These are phyloP conservation scores for Vanrija sp. DNA, from an alignment of 1,284 basidiomycete genomes.

Conservation along the genomic window DNA sequence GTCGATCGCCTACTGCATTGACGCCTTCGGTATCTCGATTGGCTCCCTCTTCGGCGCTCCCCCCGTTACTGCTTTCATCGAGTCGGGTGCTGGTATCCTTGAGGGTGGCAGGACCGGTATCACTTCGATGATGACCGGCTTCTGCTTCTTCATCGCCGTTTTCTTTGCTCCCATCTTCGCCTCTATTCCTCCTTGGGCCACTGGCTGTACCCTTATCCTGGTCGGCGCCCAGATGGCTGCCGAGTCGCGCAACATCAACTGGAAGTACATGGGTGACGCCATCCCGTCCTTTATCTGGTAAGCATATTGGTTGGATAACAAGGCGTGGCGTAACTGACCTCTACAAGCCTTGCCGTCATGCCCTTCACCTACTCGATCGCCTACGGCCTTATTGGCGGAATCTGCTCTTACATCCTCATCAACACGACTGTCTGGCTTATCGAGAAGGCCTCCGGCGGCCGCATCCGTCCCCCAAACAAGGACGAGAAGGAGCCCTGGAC, in stretches of 20 bases:
- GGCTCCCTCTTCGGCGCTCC: conserved; percentile 68
- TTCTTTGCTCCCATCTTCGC: conserved; percentile 90
- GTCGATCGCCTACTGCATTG: conserved; percentile 74
- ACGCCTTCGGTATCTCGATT: conserved; percentile 34
- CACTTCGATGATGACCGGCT: conserved; percentile 68
- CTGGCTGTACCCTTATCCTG: conserved; percentile 78
- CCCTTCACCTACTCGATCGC: conserved; percentile 58
- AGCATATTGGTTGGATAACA: no score
- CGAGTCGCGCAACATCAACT: conserved; percentile 81
- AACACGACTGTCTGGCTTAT: conserved; percentile 13
- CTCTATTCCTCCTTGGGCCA: conserved; percentile 82
- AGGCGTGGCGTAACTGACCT: no score
- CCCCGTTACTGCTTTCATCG: conserved; percentile 80
- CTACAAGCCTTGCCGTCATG: conserved; percentile 59
- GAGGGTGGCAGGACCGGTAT: conserved; percentile 88
- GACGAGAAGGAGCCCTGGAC: conserved; percentile 20
- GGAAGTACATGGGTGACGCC: conserved; percentile 80
- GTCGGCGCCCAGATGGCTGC: conserved; percentile 86
- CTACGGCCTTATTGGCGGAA: conserved; percentile 21
- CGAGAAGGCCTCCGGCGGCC: conserved; percentile 10
- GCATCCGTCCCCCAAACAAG: conserved; percentile 13
- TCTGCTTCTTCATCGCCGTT: conserved; percentile 77
- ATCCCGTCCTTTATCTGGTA: conserved; percentile 73
- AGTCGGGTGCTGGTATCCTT: conserved; percentile 47
- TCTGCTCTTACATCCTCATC: conserved; percentile 17